Percentiles rank a stretch among this genome's conserved stretches.
Conservation (phyloP, 345 rosid species). For the Acer yangbiense region DNA sequence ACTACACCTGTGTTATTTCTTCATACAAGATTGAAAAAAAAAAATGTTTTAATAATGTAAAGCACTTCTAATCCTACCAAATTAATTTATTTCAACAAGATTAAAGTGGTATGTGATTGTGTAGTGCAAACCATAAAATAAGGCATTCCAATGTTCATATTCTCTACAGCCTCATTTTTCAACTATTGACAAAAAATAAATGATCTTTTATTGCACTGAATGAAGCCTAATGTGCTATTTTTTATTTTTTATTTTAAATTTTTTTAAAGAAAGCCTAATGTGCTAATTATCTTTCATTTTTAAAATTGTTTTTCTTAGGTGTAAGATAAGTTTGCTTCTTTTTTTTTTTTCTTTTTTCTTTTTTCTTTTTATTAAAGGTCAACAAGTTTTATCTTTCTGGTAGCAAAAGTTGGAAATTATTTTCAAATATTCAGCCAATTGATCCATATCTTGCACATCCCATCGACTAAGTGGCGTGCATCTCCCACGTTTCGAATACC, state of each 20-base stretch:
- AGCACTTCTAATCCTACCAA: no score
- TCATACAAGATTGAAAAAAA: no score
- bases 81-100: no score
- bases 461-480: no score
- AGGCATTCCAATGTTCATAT: not conserved
- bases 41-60: no score
- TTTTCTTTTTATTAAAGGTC: slow-evolving; percentile 2
- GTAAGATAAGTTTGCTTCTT: not conserved
- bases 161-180: not conserved
- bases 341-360: not conserved
- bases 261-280: not conserved
- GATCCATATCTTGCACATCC: not conserved
- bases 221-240: not conserved
- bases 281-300: not conserved
- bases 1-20: no score
- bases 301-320: not conserved
- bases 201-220: not conserved
- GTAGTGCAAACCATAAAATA: not conserved
- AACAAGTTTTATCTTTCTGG: not conserved
- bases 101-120: no score
- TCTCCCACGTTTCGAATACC: no score
- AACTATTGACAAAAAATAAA: not conserved
- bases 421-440: not conserved
- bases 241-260: not conserved
- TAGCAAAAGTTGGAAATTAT: not conserved